phyloP scores from a whole-genome alignment of 345 rosid species.

The Clarkia xantiana region DNA sequence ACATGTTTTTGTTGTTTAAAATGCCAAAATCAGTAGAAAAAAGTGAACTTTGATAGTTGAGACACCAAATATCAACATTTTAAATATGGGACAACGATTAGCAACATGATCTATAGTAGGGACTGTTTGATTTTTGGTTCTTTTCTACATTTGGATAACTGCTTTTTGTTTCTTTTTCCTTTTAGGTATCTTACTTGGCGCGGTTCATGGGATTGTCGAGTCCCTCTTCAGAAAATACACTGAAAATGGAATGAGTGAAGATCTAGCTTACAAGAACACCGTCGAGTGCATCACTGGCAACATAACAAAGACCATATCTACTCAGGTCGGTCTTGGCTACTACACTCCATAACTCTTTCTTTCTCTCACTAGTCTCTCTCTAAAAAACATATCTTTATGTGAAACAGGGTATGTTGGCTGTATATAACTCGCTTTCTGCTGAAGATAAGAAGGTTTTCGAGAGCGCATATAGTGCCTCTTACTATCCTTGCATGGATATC shows the following conservation, averaged over 20 bases:
- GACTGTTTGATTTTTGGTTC: background rate
- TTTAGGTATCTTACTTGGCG: constrained; percentile 76
- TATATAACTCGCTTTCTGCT: constrained; percentile 59
- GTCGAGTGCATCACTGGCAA: constrained; percentile 87
- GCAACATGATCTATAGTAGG: background rate
- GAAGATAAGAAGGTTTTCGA: constrained; percentile 64
- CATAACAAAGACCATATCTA: constrained; percentile 65
- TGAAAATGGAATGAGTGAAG: constrained; percentile 63
- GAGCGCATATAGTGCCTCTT: constrained; percentile 66
- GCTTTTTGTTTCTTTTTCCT: background rate
- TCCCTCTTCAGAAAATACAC: constrained; percentile 66
- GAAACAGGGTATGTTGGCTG: constrained; percentile 78
- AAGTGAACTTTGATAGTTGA: too few relatives aligned
- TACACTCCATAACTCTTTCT: background rate
- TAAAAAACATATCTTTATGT: background rate
- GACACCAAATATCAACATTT: too few relatives aligned
- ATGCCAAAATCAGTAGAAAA: too few relatives aligned
- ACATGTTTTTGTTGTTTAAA: too few relatives aligned
- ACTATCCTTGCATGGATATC: constrained; percentile 79
- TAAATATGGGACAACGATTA: too few relatives aligned
- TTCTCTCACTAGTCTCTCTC: background rate
- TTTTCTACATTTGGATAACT: background rate
- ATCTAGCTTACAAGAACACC: constrained; percentile 66
- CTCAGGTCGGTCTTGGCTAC: constrained; percentile 30
- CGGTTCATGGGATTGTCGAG: constrained; percentile 80